Conservation (phyloP, 768 basidiomycete genomes). For the Chalciporus piperatus region DNA sequence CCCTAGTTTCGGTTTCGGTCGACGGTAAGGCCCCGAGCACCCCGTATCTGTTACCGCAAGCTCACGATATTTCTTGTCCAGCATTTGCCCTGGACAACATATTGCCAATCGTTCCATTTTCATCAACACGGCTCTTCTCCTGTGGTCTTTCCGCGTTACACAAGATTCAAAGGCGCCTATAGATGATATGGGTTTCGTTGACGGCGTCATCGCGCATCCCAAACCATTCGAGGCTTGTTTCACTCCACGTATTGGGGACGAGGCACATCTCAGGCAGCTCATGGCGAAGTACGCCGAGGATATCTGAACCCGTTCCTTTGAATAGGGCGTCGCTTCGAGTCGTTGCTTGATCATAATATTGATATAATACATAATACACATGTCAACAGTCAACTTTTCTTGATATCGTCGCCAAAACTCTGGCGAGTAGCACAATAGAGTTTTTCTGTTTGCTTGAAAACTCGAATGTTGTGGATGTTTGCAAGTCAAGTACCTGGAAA, state of each 20-base stretch:
- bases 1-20: constrained; percentile 57
- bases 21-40: constrained; percentile 26
- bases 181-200: constrained; percentile 58
- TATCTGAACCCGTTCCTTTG: background rate
- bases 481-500: no score
- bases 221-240: constrained; percentile 58
- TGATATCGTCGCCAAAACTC: background rate
- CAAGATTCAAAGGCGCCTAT: constrained; percentile 53
- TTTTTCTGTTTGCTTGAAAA: no score
- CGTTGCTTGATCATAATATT: no score
- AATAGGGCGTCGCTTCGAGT: background rate
- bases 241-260: constrained; percentile 41
- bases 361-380: no score
- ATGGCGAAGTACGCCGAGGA: constrained; percentile 26
- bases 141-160: constrained; percentile 64
- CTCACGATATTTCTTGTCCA: constrained; percentile 14
- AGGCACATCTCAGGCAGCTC: constrained; percentile 21
- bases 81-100: constrained; percentile 67
- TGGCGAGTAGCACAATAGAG: no score
- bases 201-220: constrained; percentile 64
- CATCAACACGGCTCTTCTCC: constrained; percentile 58
- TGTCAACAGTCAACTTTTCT: no score
- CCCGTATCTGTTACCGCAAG: background rate
- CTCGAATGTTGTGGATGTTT: no score
- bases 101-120: constrained; percentile 62